These are phyloP conservation scores for Viola odorata DNA, from an alignment of 345 rosid species.

Conservation along the genomic window DNA sequence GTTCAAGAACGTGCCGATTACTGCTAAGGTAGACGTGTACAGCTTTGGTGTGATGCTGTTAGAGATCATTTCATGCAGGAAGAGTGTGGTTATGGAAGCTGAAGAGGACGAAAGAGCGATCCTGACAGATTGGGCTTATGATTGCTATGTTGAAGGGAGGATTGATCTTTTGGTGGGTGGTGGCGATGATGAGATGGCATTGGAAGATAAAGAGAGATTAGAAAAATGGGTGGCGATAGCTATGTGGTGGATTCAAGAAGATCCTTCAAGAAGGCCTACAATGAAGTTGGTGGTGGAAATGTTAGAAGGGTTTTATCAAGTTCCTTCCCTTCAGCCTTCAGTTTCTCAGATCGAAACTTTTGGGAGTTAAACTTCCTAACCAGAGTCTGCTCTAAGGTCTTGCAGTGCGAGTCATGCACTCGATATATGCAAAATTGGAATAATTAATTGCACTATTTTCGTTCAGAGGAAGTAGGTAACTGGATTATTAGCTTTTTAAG, in stretches of 20 bases:
- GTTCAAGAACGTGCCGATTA: conserved; percentile 14
- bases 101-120: conserved; percentile 1
- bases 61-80: conserved; percentile 19
- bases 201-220: conserved; percentile 9
- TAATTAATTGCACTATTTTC: too few relatives aligned
- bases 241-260: conserved; percentile 16
- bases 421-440: too few relatives aligned
- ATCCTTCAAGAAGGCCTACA: conserved; percentile 19
- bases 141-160: conserved; percentile 8
- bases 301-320: conserved; percentile 18
- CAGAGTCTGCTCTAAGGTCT: too few relatives aligned
- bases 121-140: conserved; percentile 15
- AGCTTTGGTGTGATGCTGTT: conserved; percentile 15
- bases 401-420: too few relatives aligned
- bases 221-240: conserved; percentile 11
- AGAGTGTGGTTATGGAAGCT: conserved; percentile 5
- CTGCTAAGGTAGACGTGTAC: conserved; percentile 19
- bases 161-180: conserved; percentile 6
- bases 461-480: too few relatives aligned
- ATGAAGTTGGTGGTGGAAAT: conserved; percentile 21
- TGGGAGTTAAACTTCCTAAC: background rate
- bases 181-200: conserved; percentile 7
- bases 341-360: background rate
- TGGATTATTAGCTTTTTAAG: too few relatives aligned
- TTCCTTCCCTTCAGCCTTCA: conserved; percentile 6